Evolutionary conservation across 169 alveolate genomes (phyloP).

Genomic region (Eimeria brunetti): DNA sequence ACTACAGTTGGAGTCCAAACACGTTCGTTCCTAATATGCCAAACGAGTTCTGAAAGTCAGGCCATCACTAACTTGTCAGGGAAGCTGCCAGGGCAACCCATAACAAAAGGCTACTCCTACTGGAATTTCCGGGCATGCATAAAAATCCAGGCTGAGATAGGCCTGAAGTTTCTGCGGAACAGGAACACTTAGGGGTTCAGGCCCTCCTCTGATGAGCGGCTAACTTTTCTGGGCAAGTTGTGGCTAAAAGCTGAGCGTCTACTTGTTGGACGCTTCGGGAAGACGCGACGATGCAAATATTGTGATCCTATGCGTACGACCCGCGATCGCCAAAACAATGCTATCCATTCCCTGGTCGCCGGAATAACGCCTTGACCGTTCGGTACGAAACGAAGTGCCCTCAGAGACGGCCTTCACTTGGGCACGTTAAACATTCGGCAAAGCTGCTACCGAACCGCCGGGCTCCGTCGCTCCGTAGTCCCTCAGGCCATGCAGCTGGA

Average conservation of each 20-base stretch:
- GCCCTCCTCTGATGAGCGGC: slow-evolving; percentile 7
- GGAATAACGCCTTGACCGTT: not conserved
- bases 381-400: not conserved
- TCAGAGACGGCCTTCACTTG: not conserved
- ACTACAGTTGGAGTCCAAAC: not conserved
- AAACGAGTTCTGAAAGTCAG: not conserved
- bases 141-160: not conserved
- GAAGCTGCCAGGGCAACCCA: not conserved
- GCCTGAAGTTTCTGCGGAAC: not conserved
- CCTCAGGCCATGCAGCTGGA: not conserved
- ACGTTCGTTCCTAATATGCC: not conserved
- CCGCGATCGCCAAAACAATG: not conserved
- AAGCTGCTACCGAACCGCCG: not conserved
- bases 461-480: not conserved
- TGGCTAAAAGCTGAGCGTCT: not conserved
- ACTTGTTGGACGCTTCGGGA: not conserved
- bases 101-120: not conserved
- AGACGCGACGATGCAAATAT: not conserved
- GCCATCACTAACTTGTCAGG: not conserved
- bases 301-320: not conserved
- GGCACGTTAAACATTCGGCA: not conserved
- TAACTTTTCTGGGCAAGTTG: not conserved
- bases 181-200: not conserved
- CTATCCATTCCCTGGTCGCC: not conserved
- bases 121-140: not conserved